Conservation (phyloP, 2,329 filamentous ascomycete genomes). For the Colletotrichum sublineola region DNA sequence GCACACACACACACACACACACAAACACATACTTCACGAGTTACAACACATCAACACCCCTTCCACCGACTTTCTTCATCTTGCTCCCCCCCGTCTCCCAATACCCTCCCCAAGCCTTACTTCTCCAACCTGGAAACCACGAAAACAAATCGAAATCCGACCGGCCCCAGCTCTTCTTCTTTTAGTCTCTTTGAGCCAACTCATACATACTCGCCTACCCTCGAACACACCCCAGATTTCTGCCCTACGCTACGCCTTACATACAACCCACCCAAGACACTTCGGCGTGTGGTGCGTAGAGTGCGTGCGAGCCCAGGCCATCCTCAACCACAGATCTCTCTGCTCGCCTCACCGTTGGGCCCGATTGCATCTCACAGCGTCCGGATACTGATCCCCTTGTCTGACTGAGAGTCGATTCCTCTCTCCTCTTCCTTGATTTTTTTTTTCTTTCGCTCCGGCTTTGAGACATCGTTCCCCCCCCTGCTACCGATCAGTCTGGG, state of each 20-base stretch:
- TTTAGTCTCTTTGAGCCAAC: slow-evolving; percentile 25
- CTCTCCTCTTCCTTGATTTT: slow-evolving; percentile 42
- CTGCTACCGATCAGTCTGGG: slow-evolving; percentile 13
- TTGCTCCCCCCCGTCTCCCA: slow-evolving; percentile 25
- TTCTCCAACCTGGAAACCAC: slow-evolving; percentile 30
- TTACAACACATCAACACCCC: slow-evolving; percentile 41
- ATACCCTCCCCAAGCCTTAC: slow-evolving; percentile 31
- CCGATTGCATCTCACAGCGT: slow-evolving; percentile 64
- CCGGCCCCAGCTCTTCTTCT: slow-evolving; percentile 29
- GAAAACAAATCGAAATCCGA: slow-evolving; percentile 20
- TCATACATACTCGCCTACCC: slow-evolving; percentile 33
- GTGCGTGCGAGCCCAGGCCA: slow-evolving; percentile 28
- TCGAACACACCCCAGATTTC: slow-evolving; percentile 38
- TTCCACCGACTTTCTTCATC: slow-evolving; percentile 44
- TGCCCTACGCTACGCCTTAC: slow-evolving; percentile 44
- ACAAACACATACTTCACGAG: slow-evolving; percentile 36
- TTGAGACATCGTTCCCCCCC: slow-evolving; percentile 36
- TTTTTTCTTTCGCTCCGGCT: slow-evolving; percentile 20
- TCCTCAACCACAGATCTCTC: slow-evolving; percentile 51
- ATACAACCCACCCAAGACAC: slow-evolving; percentile 30
- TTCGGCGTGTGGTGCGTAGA: slow-evolving; percentile 36
- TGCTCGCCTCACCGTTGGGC: slow-evolving; percentile 64
- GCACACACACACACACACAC: slow-evolving; percentile 37
- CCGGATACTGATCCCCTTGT: slow-evolving; percentile 51
- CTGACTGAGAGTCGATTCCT: slow-evolving; percentile 47